Base-by-base conservation (phyloP, 2,329 filamentous ascomycete genomes). In the Xylaria sp. region DNA sequence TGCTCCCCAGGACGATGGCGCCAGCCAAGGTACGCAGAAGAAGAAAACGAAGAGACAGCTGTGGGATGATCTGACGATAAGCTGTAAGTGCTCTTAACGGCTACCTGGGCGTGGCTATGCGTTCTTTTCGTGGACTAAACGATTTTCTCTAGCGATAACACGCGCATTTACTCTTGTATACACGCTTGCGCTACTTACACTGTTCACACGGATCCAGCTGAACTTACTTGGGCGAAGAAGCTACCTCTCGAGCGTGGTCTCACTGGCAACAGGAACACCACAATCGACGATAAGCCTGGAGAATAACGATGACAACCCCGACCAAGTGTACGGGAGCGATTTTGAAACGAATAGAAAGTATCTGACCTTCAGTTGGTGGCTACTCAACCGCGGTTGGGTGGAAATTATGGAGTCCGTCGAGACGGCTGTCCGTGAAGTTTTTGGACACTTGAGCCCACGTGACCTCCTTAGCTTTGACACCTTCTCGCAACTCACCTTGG, bases 21-120 rank as follows among this genome's bases (percentile, higher is more conserved):
- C n/a, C n/a, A n/a, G 61, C 7, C 65, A 67, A 58, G 48, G 68
- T 56, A 48, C 69, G 55, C 80, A 81, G 55, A 90, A 86, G 21
- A 79, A 78, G 63, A 92, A 88, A 76, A 91, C 87, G 57, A 97
- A 97, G 81, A 85, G 90, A 45, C 92, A 97, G 76, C 79, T 99
- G 41, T 99, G 94, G 94, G 92, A 95, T 71, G 93, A 99, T 69
- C 83, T 99, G 73, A 97, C 96, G 69, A 96, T 97, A 63, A 92
- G 88, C 75, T 92, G 92, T 95, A 76, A 70, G 88, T 78, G 9
- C 50, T 40, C 21, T 18, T n/a, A 22, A 39, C 17, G 22, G 21
- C 19, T 8, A 26, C n/a, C 39, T n/a, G 3, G 11, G 24, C 1
- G 17, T 37, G 37, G n/a, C 18, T 16, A n/a, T 39, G 7, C 38